phyloP scores from a whole-genome alignment of 2,329 filamentous ascomycete genomes.

The Fusarium begoniae region DNA sequence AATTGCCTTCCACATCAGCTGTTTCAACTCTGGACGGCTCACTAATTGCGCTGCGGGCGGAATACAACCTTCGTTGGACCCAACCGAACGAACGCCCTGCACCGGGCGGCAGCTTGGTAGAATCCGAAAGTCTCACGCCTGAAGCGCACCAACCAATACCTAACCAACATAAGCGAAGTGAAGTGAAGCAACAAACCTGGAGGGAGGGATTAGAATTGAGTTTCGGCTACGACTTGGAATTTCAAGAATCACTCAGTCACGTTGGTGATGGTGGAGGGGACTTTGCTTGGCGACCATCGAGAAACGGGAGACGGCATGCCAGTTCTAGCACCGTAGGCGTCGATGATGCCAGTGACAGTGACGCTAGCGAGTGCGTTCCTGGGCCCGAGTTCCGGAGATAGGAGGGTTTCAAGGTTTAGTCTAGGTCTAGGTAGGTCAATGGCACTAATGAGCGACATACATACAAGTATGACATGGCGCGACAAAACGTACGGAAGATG shows the following conservation, averaged over 20 bases:
- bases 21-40: background rate
- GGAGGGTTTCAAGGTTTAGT: background rate
- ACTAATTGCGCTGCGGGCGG: background rate
- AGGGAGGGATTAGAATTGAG: background rate
- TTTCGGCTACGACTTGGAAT: background rate
- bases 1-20: background rate
- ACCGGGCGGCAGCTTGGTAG: background rate
- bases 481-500: background rate
- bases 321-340: background rate
- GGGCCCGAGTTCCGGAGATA: background rate
- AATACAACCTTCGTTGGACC: background rate
- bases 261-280: background rate
- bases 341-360: background rate
- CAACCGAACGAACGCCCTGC: background rate
- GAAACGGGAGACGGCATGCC: background rate
- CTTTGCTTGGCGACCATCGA: background rate
- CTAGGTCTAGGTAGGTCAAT: background rate
- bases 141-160: background rate
- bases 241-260: background rate
- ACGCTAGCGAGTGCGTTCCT: conserved; percentile 12
- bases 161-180: background rate
- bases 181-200: background rate
- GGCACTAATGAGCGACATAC: background rate
- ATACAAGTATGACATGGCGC: background rate
- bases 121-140: background rate